Evolutionary conservation across 176 grass and related monocot genomes (phyloP).

Genomic region (Carex littledalei): DNA sequence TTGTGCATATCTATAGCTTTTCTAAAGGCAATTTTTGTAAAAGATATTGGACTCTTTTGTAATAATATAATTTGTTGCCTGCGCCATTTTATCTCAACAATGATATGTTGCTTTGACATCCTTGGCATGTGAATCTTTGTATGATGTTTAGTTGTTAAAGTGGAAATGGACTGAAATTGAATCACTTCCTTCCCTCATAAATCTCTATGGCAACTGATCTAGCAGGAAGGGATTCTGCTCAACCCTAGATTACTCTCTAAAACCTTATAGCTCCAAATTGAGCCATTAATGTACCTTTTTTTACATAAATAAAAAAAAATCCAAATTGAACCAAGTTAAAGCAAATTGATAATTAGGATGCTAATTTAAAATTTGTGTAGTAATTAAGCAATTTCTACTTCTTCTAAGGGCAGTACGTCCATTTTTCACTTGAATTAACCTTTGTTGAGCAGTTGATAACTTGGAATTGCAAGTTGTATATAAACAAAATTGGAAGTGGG

Average conservation of each 20-base stretch:
- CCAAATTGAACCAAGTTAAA: neutral
- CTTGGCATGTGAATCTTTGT: neutral
- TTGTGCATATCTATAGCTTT: neutral
- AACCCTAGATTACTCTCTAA: neutral
- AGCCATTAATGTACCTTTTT: neutral
- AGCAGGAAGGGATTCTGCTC: neutral
- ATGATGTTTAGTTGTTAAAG: neutral
- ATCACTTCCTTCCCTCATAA: neutral
- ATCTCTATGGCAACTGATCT: neutral
- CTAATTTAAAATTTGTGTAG: neutral
- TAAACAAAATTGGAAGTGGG: neutral
- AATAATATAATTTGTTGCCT: neutral
- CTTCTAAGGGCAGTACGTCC: neutral
- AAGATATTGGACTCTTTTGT: neutral
- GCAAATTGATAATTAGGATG: neutral
- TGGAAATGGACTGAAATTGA: neutral
- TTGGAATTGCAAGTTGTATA: neutral
- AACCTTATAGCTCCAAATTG: neutral
- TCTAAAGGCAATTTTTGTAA: neutral
- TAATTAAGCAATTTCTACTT: neutral
- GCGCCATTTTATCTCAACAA: neutral
- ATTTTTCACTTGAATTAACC: neutral
- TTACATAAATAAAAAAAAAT: neutral
- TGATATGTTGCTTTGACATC: neutral
- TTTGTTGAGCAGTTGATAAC: neutral